These are phyloP conservation scores for Agrocybe praecox DNA, from an alignment of 768 basidiomycete genomes.

Conservation along the genomic window DNA sequence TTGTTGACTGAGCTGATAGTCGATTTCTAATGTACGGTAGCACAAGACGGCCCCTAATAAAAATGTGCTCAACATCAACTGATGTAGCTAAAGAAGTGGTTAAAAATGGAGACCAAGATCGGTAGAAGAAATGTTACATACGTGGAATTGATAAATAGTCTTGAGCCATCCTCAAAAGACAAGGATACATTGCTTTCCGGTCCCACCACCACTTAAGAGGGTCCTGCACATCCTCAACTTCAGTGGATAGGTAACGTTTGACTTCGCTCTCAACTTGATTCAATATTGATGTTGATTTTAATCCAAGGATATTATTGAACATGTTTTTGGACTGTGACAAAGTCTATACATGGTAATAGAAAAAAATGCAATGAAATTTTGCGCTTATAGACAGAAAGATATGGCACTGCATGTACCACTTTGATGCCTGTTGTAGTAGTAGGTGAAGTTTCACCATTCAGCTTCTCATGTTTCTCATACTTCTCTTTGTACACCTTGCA, in stretches of 20 bases:
- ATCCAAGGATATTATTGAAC: conserved; percentile 27
- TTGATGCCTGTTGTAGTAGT: background rate
- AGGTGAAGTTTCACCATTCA: background rate
- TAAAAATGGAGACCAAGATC: no score
- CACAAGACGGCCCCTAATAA: conserved; percentile 16
- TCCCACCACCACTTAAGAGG: conserved; percentile 32
- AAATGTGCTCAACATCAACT: no score
- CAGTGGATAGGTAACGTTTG: conserved; percentile 25
- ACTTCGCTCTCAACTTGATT: conserved; percentile 28
- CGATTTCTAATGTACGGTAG: conserved; percentile 23
- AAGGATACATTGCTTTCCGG: conserved; percentile 21
- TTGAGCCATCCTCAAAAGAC: conserved; percentile 32
- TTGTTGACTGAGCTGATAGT: conserved; percentile 21
- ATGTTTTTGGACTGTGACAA: conserved; percentile 19
- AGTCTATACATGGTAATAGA: background rate
- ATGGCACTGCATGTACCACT: no score
- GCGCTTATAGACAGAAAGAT: background rate
- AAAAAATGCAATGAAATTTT: background rate
- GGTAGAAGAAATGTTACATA: no score
- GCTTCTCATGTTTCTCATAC: background rate
- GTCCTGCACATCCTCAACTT: conserved; percentile 23
- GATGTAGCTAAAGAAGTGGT: no score
- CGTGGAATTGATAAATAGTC: conserved; percentile 34
- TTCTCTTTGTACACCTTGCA: conserved; percentile 11
- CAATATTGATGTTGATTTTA: conserved; percentile 14